These are phyloP conservation scores for Flaveria bidentis DNA, from an alignment of 129 eudicot species.

Conservation along the genomic window DNA sequence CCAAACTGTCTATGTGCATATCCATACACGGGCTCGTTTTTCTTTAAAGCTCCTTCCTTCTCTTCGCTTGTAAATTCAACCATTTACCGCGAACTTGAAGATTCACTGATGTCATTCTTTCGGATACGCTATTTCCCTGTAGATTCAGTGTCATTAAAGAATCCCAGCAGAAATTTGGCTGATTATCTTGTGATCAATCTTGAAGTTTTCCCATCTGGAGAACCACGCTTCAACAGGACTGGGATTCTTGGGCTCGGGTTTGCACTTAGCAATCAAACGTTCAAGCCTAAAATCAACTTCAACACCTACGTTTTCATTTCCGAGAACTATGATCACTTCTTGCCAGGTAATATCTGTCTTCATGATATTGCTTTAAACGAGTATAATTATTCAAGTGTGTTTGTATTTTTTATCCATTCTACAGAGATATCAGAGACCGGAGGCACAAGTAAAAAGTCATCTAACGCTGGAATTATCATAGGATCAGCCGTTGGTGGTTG, in stretches of 20 bases:
- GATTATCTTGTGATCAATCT: constrained; percentile 48
- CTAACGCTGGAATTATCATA: constrained; percentile 33
- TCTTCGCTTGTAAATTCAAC: constrained; percentile 45
- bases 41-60: constrained; percentile 63
- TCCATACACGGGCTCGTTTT: constrained; percentile 59
- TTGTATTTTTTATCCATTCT: not conserved
- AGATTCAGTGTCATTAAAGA: constrained; percentile 51
- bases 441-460: constrained; percentile 10
- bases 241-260: constrained; percentile 43
- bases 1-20: constrained; percentile 60
- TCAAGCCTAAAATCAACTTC: constrained; percentile 41
- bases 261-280: constrained; percentile 55
- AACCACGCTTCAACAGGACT: constrained; percentile 49
- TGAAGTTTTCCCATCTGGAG: constrained; percentile 57
- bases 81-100: constrained; percentile 34
- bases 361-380: not conserved
- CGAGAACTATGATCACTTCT: constrained; percentile 33
- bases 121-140: constrained; percentile 38
- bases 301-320: constrained; percentile 53
- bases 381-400: not conserved
- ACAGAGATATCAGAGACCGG: constrained; percentile 4
- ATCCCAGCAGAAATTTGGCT: constrained; percentile 38
- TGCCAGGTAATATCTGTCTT: constrained; percentile 31
- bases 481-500: constrained; percentile 44
- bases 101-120: constrained; percentile 34